These are phyloP conservation scores for Colletotrichum caudatum DNA, from an alignment of 2,329 filamentous ascomycete species.

Conservation along the genomic window DNA sequence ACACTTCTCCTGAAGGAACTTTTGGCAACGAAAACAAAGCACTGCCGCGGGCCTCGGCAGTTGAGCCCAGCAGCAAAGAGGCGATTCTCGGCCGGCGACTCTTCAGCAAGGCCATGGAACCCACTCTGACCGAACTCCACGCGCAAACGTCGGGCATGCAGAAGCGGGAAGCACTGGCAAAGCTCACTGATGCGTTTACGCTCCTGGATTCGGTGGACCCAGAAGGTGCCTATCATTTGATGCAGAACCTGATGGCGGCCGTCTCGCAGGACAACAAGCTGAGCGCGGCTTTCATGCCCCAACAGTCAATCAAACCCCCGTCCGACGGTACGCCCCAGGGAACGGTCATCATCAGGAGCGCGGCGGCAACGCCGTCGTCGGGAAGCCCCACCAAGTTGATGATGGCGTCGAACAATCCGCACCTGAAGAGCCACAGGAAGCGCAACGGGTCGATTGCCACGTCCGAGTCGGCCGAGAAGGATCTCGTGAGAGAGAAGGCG, in stretches of 20 bases:
- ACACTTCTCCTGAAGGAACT: constrained; percentile 55
- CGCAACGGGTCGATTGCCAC: constrained; percentile 64
- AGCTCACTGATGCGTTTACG: constrained; percentile 87
- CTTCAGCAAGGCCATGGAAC: constrained; percentile 85
- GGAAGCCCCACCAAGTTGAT: constrained; percentile 73
- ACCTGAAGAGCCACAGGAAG: constrained; percentile 81
- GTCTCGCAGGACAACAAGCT: constrained; percentile 78
- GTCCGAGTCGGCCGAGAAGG: constrained; percentile 55
- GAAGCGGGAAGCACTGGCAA: constrained; percentile 86
- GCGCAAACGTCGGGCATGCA: constrained; percentile 76
- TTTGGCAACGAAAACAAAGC: constrained; percentile 74
- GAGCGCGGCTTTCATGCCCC: constrained; percentile 59
- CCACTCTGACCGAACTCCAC: constrained; percentile 85
- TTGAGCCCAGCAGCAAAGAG: constrained; percentile 79
- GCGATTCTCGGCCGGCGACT: constrained; percentile 83
- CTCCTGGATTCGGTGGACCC: constrained; percentile 88
- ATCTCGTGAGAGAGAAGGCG: constrained; percentile 61
- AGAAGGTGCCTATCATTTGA: constrained; percentile 87
- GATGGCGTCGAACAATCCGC: constrained; percentile 84
- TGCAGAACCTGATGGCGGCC: constrained; percentile 81
- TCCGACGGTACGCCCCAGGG: constrained; percentile 62
- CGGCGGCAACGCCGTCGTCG: constrained; percentile 45
- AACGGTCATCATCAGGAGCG: constrained; percentile 69
- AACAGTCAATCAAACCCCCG: constrained; percentile 54
- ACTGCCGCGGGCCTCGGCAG: constrained; percentile 57